Evolutionary conservation across 2,329 filamentous ascomycete genomes (phyloP), one percentile per base, ranked within the genome.

Genomic region (Verticillium klebahnii): DNA sequence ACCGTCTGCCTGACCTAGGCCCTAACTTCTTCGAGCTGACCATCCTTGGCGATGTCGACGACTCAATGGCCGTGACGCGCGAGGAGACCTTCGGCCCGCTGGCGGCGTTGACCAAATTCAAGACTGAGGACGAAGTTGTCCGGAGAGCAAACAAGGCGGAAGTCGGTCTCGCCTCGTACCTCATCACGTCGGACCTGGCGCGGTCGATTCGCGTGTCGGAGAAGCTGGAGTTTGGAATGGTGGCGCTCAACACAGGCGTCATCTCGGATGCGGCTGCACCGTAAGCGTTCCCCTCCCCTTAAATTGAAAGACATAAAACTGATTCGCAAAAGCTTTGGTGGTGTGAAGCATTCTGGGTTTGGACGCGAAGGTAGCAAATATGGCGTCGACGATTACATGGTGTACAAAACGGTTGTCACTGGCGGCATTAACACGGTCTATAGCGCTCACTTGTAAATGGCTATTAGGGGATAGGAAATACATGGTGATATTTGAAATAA

Each of bases 21-120:
- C 50, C 58, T 2, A 90, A 90, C 72, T 92, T 91, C 78, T 91
- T 85, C 75, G 82, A 89, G 70, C 88, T 86, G 1, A 90, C 88
- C 0, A 83, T 90, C 61, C 81, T 91, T 50, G 81, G 81, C 0
- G 81, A 82, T 5, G 84, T 87, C 64, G 85, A 79, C 7, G 74
- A 78, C 11, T 79, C 85, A 2, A 89, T 89, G 86, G 66, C 78
- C 34, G 78, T 84, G 40, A 79, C 77, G 2, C 74, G 77, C 1
- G 87, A 90, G 67, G 88, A 90, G 73, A 85, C 82, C 0, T 90
- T 91, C 67, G 86, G 85, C 0, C 88, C 88, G 0, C 80, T 90
- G 37, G 78, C 82, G 29, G 87, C 86, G 0, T 72, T 91, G 58
- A 87, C 87, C 68, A 80, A 80, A 61, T 90, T 91, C 65, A 83